Evolutionary conservation across 495 filamentous ascomycete species (phyloP).

Genomic region (Trichoderma orchidacearum): DNA sequence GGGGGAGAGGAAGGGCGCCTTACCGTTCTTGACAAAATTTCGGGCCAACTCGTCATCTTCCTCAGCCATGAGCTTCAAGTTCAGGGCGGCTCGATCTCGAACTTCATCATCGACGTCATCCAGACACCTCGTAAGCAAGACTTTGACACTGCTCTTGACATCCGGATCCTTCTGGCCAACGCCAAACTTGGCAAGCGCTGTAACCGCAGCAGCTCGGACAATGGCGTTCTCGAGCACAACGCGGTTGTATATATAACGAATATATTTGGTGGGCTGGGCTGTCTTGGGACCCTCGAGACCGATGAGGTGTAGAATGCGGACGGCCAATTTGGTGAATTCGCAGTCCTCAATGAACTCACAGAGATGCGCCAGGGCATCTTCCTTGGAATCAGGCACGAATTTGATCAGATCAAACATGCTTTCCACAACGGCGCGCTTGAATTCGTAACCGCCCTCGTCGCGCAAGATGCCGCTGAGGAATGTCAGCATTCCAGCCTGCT

Average conservation of each 20-base stretch:
- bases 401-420: conserved; percentile 99
- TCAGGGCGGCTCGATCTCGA: conserved; percentile 86
- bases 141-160: conserved; percentile 87
- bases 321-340: conserved; percentile 96
- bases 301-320: conserved; percentile 85
- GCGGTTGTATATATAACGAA: conserved; percentile 98
- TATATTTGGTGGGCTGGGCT: conserved; percentile 91
- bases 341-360: conserved; percentile 99
- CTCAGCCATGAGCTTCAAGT: conserved; percentile 78
- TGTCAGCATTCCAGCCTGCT: conserved; percentile 93
- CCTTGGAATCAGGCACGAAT: conserved; percentile 94
- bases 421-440: conserved; percentile 94
- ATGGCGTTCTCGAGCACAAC: conserved; percentile 96
- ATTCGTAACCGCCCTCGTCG: conserved; percentile 96
- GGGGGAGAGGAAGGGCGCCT: conserved; percentile 8
- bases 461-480: conserved; percentile 91
- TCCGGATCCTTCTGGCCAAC: conserved; percentile 94
- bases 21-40: conserved; percentile 85
- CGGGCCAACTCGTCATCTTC: conserved; percentile 65
- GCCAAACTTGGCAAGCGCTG: conserved; percentile 91
- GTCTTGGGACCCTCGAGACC: conserved; percentile 94
- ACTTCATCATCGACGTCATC: conserved; percentile 98
- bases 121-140: conserved; percentile 83
- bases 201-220: conserved; percentile 89
- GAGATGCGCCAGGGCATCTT: conserved; percentile 90